Evolutionary conservation across 2,329 filamentous ascomycete genomes (phyloP), one percentile per base, ranked within the genome.

Genomic region (Pochonia chlamydosporia): DNA sequence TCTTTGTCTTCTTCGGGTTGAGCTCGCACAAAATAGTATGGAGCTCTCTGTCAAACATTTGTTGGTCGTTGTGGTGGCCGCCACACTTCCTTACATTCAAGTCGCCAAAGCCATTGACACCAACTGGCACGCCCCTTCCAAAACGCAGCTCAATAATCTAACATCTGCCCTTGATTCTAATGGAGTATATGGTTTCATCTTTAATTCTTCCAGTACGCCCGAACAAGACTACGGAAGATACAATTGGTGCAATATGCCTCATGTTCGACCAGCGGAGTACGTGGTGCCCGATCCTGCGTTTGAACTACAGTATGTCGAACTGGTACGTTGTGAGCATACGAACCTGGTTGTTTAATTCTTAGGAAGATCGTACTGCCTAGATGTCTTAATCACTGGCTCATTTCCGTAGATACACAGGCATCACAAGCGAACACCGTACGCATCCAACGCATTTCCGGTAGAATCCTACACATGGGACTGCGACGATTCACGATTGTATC

Each of bases 161-260:
- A 67, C 68, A 1, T 63, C 68, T 5, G 82, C 78, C 0, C 61
- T 89, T 43, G 71, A 75, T 48, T 73, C 75, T 7, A 68, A 73
- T 2, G 87, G 85, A 1, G 75, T 82, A 0, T 84, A 89, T 62
- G 87, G 85, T 2, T 91, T 89, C 61, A 74, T 87, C 16, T 93
- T 84, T 67, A 82, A 89, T 58, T 75, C 76, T 28, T 88, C 85
- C 1, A 54, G 67, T 2, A 77, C 78, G 0, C 79, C 85, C 0
- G 67, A 73, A 46, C 59, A 65, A 1, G 55, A 70, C 31, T 84
- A 87, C 64, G 79, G 81, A 5, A 74, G 69, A 1, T 91, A 91
- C 65, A 89, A 92, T 63, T 92, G 76, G 75, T 93, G 88, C 66
- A 91, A 93, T 59, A 93, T 93, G 87, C 88, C 89, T 1, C 89